Evolutionary conservation across 768 basidiomycete genomes (phyloP).

Genomic region (Antrodiella citrinella): DNA sequence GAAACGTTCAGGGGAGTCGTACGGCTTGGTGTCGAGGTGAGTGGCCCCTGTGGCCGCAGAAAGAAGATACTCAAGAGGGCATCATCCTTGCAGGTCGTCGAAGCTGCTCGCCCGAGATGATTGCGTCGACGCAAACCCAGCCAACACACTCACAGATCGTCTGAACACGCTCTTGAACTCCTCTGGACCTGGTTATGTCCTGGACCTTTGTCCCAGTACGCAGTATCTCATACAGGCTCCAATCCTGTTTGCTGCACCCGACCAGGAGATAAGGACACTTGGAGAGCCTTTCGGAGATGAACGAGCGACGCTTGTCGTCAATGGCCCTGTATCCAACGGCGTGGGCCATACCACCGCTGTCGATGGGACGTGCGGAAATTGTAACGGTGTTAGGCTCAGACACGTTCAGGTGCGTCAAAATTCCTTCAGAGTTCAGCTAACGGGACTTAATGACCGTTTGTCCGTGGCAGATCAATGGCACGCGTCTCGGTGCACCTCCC

Average conservation of each 20-base stretch:
- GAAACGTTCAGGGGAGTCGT: constrained; percentile 5
- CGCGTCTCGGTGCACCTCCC: constrained; percentile 45
- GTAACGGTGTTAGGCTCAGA: constrained; percentile 52
- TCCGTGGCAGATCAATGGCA: constrained; percentile 58
- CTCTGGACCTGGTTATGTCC: constrained; percentile 56
- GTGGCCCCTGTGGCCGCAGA: too few relatives aligned
- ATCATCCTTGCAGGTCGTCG: background rate
- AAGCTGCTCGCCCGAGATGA: constrained; percentile 14
- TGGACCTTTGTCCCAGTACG: constrained; percentile 56
- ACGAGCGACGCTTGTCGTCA: constrained; percentile 64
- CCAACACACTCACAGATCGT: constrained; percentile 53
- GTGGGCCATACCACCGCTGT: constrained; percentile 68
- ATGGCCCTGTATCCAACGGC: constrained; percentile 54
- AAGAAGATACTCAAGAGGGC: background rate
- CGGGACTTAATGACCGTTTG: background rate
- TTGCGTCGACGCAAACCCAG: constrained; percentile 42
- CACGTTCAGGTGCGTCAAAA: constrained; percentile 63
- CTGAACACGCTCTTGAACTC: constrained; percentile 58
- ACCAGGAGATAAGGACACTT: constrained; percentile 76
- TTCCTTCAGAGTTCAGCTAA: background rate
- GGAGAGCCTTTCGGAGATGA: constrained; percentile 64
- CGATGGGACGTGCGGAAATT: constrained; percentile 53
- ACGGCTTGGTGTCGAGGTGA: constrained; percentile 8
- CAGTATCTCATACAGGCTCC: constrained; percentile 60
- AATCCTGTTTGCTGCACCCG: constrained; percentile 52